phyloP scores from a whole-genome alignment of 2,329 filamentous ascomycete genomes.

The Xylariaceae sp. region DNA sequence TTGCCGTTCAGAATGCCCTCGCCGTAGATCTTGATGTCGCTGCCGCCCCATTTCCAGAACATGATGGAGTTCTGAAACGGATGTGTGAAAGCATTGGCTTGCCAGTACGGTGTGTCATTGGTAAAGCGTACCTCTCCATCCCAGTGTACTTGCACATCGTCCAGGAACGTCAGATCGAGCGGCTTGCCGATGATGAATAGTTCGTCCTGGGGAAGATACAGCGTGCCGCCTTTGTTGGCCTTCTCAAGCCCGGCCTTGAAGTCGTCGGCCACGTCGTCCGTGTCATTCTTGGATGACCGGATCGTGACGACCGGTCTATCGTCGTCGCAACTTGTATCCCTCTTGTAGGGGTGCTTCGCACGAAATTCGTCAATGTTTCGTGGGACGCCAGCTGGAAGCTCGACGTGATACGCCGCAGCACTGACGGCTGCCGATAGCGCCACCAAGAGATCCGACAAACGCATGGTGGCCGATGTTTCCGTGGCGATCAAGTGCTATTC shows the following conservation, averaged over 20 bases:
- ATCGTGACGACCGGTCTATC: slow-evolving; percentile 39
- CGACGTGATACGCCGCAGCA: slow-evolving; percentile 15
- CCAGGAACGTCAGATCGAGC: slow-evolving; percentile 53
- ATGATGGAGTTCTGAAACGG: slow-evolving; percentile 49
- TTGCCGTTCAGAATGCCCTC: slow-evolving; percentile 53
- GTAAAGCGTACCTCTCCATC: slow-evolving; percentile 52
- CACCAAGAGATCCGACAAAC: slow-evolving; percentile 16
- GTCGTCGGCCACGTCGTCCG: slow-evolving; percentile 52
- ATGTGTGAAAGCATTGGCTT: slow-evolving; percentile 35
- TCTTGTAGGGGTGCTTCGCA: slow-evolving; percentile 32
- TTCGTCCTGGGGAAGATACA: slow-evolving; percentile 48
- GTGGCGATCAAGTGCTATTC: neutral
- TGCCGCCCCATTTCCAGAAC: slow-evolving; percentile 62
- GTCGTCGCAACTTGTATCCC: slow-evolving; percentile 7
- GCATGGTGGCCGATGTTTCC: slow-evolving; percentile 14
- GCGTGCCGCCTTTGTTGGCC: slow-evolving; percentile 55
- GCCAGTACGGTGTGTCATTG: slow-evolving; percentile 40
- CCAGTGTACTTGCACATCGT: slow-evolving; percentile 53
- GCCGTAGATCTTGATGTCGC: slow-evolving; percentile 57
- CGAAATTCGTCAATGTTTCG: slow-evolving; percentile 34
- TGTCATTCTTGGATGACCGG: slow-evolving; percentile 46
- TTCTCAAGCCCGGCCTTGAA: slow-evolving; percentile 50
- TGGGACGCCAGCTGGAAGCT: slow-evolving; percentile 29
- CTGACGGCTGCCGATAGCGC: slow-evolving; percentile 20
- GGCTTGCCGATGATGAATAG: slow-evolving; percentile 56